Percentiles rank a stretch among this genome's conserved stretches.
These are phyloP conservation scores for Fraxinus sp. DNA, from an alignment of 305 asterid genomes.

Conservation along the genomic window DNA sequence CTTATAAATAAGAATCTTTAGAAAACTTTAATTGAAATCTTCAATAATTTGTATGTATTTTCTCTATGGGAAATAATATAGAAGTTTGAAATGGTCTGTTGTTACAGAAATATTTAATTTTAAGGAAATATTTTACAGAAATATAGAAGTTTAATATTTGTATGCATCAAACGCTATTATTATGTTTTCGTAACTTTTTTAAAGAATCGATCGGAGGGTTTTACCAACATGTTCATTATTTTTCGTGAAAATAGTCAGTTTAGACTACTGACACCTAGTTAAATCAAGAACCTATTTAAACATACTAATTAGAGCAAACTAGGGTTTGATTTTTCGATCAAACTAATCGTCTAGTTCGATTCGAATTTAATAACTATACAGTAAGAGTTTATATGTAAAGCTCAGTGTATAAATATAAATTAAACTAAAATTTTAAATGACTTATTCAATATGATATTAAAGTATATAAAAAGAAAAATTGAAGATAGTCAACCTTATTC, in stretches of 20 bases:
- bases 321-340: not conserved
- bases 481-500: not conserved
- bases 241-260: too few relatives aligned
- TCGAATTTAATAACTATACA: not conserved
- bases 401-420: not conserved
- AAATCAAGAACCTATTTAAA: too few relatives aligned
- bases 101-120: not conserved
- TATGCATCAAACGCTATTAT: too few relatives aligned
- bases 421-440: not conserved
- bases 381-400: not conserved
- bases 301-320: too few relatives aligned
- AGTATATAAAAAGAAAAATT: not conserved
- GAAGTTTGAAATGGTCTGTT: not conserved
- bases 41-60: not conserved
- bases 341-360: not conserved
- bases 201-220: too few relatives aligned
- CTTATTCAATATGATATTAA: not conserved
- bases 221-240: too few relatives aligned
- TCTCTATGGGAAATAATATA: not conserved
- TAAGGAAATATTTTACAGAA: too few relatives aligned
- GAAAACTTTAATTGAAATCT: too few relatives aligned
- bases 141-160: too few relatives aligned
- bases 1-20: too few relatives aligned
- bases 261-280: too few relatives aligned
- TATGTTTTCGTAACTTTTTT: too few relatives aligned